Percentiles rank a stretch among this genome's conserved stretches.
Evolutionary conservation across 108 stramenopile genomes (phyloP).

Genomic region (Fistulifera pelliculosa): DNA sequence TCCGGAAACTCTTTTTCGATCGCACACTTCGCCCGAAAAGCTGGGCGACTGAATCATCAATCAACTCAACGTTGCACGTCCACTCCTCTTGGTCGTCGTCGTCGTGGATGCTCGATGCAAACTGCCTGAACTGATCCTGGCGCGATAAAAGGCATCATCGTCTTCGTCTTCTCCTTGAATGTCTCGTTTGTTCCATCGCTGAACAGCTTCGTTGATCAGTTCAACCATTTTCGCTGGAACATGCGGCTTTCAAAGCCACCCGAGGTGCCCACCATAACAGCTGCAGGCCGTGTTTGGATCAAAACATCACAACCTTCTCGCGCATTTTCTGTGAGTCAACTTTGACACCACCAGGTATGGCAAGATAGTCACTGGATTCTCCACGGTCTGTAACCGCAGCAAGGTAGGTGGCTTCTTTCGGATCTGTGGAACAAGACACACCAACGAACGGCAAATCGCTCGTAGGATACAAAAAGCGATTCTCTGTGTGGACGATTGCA

Average conservation of each 20-base stretch:
- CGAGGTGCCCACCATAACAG: slow-evolving; percentile 73
- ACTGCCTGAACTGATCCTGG: slow-evolving; percentile 39
- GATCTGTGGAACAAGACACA: slow-evolving; percentile 54
- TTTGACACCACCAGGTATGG: slow-evolving; percentile 66
- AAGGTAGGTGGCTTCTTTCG: slow-evolving; percentile 69
- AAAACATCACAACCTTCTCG: slow-evolving; percentile 76
- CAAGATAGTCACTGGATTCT: slow-evolving; percentile 68
- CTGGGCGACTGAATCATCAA: slow-evolving; percentile 80
- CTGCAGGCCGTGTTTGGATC: slow-evolving; percentile 63
- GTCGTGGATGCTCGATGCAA: slow-evolving; percentile 40
- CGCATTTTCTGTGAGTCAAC: slow-evolving; percentile 64
- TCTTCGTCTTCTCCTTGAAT: slow-evolving; percentile 85
- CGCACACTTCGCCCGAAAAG: slow-evolving; percentile 78
- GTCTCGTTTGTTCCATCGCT: slow-evolving; percentile 67
- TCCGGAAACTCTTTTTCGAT: slow-evolving; percentile 91
- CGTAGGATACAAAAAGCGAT: slow-evolving; percentile 70
- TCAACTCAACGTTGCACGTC: slow-evolving; percentile 77
- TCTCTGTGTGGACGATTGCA: slow-evolving; percentile 47
- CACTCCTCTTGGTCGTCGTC: slow-evolving; percentile 64
- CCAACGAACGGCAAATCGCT: slow-evolving; percentile 81
- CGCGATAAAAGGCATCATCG: slow-evolving; percentile 73
- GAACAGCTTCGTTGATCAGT: slow-evolving; percentile 53
- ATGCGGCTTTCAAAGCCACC: slow-evolving; percentile 62
- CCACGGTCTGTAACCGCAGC: slow-evolving; percentile 71
- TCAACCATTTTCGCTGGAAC: slow-evolving; percentile 54